phyloP scores from a whole-genome alignment of 306 rosid species.

The Oemleria cerasiformis region DNA sequence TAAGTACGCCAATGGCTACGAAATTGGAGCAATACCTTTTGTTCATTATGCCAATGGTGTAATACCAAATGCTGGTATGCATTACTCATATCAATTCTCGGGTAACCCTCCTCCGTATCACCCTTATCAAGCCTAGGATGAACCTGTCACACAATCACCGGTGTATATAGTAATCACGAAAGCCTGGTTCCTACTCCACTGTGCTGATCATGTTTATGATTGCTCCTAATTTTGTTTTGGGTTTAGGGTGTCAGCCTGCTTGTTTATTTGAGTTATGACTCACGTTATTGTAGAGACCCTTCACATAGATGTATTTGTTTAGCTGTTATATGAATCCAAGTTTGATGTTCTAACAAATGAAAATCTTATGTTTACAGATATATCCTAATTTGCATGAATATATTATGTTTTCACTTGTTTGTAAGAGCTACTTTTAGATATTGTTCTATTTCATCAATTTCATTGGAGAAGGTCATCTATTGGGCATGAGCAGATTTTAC shows the following conservation, averaged over 20 bases:
- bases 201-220: neutral
- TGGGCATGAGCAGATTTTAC: too few relatives aligned
- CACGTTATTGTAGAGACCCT: neutral
- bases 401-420: too few relatives aligned
- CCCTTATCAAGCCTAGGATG: neutral
- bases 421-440: too few relatives aligned
- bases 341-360: too few relatives aligned
- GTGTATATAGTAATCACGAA: neutral
- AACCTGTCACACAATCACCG: neutral
- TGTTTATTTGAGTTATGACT: neutral
- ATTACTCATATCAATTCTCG: neutral
- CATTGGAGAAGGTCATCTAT: too few relatives aligned
- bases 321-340: neutral
- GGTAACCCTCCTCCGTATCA: neutral
- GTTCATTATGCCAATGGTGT: neutral
- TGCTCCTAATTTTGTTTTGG: too few relatives aligned
- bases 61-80: neutral
- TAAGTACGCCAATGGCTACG: neutral
- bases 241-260: neutral
- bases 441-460: too few relatives aligned
- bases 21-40: neutral
- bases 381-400: too few relatives aligned
- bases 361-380: too few relatives aligned
- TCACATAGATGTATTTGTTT: neutral
- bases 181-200: neutral